Base-by-base conservation (phyloP, 371 early-diverging fungal species). In the Syncephalastrum racemosum region DNA sequence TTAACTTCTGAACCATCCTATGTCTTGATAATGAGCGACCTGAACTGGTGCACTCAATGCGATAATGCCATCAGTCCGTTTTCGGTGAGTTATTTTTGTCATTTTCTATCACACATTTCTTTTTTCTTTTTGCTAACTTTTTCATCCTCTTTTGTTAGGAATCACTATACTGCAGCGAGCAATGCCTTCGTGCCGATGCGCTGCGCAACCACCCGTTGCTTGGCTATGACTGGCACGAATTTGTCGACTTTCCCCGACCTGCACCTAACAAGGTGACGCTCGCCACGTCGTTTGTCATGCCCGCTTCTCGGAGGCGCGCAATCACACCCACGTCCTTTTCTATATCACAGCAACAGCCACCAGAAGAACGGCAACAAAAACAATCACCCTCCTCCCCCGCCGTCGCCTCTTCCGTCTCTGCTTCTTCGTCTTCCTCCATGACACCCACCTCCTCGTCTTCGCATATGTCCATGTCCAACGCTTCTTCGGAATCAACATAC, bases 91-190 rank as follows among this genome's bases (percentile, higher is more conserved):
- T 31, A 31, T 31, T 31, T 31, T 6, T 25, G 25, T 25, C 8
- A 31, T 31, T 31, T 10, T 31, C 22, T 46, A 46, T 18, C 51
- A 46, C 25, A 56, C 41, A 12, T 14, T 16, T 49, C 3, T 19
- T 42, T 24, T 39, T 19, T 42, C 19, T 12, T 39, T 53, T 39
- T 53, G 22, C 18, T 46, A 14, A 44, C 46, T 31, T 31, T 10
- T 31, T 22, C 15, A 31, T 10, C 16, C 23, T 25, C 22, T 16
- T 40, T 15, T 24, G 41, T 16, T 36, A 70, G 70, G 60, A 66
- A 49, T 70, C 66, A 10, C 48, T 70, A 2, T 70, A 70, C 50
- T 70, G 70, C 44, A 62, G 61, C 42, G 66, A 66, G 54, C 53
- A 60, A 10, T 70, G 70, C 31, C 39, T 70, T 31, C 50, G 58